Conservation (phyloP, 495 filamentous ascomycete species). For the Penicillium crystallinum region DNA sequence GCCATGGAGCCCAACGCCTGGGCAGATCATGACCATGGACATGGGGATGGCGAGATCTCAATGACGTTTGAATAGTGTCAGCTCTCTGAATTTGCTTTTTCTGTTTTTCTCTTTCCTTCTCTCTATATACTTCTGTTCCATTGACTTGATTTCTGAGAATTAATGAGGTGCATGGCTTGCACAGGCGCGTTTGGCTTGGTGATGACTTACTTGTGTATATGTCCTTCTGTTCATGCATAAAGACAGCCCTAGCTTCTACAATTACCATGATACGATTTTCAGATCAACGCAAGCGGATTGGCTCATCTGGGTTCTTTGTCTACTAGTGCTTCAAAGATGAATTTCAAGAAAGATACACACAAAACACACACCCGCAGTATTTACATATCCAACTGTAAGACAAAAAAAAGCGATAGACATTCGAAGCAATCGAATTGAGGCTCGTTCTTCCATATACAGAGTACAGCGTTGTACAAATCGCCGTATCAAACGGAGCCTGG, state of each 20-base stretch:
- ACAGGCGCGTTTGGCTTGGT: constrained; percentile 6
- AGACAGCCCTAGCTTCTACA: background rate
- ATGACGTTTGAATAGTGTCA: constrained; percentile 53
- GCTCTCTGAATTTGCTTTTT: constrained; percentile 1
- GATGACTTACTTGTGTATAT: constrained; percentile 10
- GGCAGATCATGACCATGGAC: constrained; percentile 60
- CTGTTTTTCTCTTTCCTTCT: constrained; percentile 3
- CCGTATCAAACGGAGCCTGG: background rate
- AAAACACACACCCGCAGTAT: background rate
- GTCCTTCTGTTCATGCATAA: constrained; percentile 7
- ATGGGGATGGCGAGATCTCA: constrained; percentile 48
- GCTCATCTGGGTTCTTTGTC: background rate
- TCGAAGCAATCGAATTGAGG: background rate
- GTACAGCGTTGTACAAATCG: background rate
- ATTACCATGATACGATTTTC: background rate
- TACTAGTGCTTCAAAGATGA: background rate
- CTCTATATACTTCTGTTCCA: constrained; percentile 1
- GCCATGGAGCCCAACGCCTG: constrained; percentile 68
- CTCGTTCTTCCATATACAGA: background rate
- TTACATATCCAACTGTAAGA: background rate
- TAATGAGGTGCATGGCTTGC: constrained; percentile 12
- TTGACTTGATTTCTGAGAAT: background rate
- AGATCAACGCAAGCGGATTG: background rate
- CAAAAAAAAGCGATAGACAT: background rate
- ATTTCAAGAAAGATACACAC: background rate